Conservation (phyloP, 805 yeast genomes). For the Suhomyces kilbournensis region DNA sequence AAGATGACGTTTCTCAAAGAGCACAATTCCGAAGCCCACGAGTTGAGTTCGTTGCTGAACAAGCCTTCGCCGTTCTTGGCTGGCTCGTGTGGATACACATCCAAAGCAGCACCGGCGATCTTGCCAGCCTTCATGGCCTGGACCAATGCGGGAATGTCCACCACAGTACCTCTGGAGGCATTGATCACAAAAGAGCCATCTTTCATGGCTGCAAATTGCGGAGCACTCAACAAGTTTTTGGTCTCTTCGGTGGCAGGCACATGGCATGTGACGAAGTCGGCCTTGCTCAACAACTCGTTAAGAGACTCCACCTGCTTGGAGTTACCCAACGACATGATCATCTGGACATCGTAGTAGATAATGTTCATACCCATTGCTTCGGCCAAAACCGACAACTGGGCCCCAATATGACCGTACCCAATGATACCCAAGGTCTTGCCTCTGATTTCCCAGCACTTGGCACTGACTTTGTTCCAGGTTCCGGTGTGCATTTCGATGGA, state of each 20-base stretch:
- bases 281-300: slow-evolving; percentile 70
- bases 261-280: slow-evolving; percentile 91
- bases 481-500: slow-evolving; percentile 94
- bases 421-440: slow-evolving; percentile 97
- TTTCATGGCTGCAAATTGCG: slow-evolving; percentile 95
- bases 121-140: slow-evolving; percentile 90
- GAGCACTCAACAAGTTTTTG: slow-evolving; percentile 79
- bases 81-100: slow-evolving; percentile 96
- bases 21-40: slow-evolving; percentile 80
- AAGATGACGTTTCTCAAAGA: slow-evolving; percentile 83
- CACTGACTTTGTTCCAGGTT: slow-evolving; percentile 94
- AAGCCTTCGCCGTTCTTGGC: slow-evolving; percentile 88
- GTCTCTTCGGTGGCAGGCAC: slow-evolving; percentile 96
- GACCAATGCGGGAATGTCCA: slow-evolving; percentile 91
- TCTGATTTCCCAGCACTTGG: slow-evolving; percentile 98
- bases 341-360: slow-evolving; percentile 82
- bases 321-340: slow-evolving; percentile 96
- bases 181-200: slow-evolving; percentile 92
- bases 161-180: slow-evolving; percentile 97
- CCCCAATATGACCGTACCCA: slow-evolving; percentile 98
- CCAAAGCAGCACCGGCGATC: slow-evolving; percentile 95
- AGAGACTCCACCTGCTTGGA: slow-evolving; percentile 88
- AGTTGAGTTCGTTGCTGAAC: slow-evolving; percentile 70
- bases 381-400: slow-evolving; percentile 94
- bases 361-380: slow-evolving; percentile 98